Evolutionary conservation across 768 basidiomycete species (phyloP), one percentile per base, ranked within the genome.

Genomic region (Suillus bovinus): DNA sequence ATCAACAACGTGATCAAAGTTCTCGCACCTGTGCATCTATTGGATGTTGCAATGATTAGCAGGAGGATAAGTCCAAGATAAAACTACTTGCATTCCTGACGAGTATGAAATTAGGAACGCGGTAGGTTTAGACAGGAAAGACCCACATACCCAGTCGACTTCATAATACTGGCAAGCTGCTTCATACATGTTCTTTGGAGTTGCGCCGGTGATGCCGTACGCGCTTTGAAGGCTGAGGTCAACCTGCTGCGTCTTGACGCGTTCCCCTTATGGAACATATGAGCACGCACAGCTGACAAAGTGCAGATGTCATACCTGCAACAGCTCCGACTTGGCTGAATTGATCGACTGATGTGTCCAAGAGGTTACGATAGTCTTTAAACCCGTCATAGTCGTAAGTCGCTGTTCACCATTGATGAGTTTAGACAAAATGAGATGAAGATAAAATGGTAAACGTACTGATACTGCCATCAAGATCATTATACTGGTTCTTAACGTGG

Each of bases 141-240:
- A n/a, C n/a, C 1, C 29, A 24, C 74, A 29, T 52, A 75, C 74
- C 62, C 66, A 78, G 66, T 81, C 72, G 58, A 84, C 81, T 63
- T 81, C 73, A 61, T 77, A 87, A 67, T 89, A 90, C 69, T 89
- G 86, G 4, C 84, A 76, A 13, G 79, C 88, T 60, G 71, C 72
- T 38, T 81, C 82, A 63, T 83, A 79, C 4, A 78, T 74, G 6
- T 79, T 79, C 60, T 70, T 70, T 1, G 83, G 78, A 55, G 78
- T 81, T 20, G 77, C 73, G 22, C 84, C 83, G 49, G 80, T 73
- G 16, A 88, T 66, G 6, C 80, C 74, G 66, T 87, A 89, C 1
- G 82, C 88, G 7, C 82, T 80, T 33, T 82, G 75, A 22, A 82
- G 78, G 47, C 82, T 83, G 36, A 80, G 62, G 66, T 89, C 88